These are phyloP conservation scores for Raphidocelis subcapitata DNA, from an alignment of 139 green algal genomes.

Conservation along the genomic window DNA sequence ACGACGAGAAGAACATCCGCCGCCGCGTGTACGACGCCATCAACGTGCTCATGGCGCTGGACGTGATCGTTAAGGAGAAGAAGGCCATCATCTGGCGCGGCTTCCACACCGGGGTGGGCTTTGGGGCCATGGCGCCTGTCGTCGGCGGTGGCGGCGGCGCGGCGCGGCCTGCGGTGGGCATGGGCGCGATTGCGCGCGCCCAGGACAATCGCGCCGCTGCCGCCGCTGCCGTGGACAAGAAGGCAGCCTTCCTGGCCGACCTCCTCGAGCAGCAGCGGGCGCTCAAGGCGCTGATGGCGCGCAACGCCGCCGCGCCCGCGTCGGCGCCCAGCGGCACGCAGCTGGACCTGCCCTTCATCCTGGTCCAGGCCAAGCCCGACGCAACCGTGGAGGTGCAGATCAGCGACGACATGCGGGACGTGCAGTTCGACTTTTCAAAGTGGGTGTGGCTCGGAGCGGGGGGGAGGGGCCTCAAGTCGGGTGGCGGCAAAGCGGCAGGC, in stretches of 20 bases:
- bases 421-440: conserved; percentile 85
- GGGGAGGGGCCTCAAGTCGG: background rate
- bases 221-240: conserved; percentile 41
- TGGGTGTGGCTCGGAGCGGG: conserved; percentile 16
- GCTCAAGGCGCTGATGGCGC: conserved; percentile 64
- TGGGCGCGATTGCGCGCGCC: background rate
- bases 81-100: conserved; percentile 70
- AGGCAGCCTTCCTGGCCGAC: conserved; percentile 62
- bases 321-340: conserved; percentile 38
- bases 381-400: conserved; percentile 89
- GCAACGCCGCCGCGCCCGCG: conserved; percentile 43
- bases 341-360: conserved; percentile 90
- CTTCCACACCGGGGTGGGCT: no score
- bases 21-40: conserved; percentile 97
- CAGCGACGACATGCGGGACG: conserved; percentile 73
- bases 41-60: conserved; percentile 96
- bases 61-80: conserved; percentile 92
- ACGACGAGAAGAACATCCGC: conserved; percentile 93
- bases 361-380: conserved; percentile 76
- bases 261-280: conserved; percentile 67
- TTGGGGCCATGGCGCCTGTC: no score
- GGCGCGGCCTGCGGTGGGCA: no score
- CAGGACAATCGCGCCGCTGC: background rate
- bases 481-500: background rate
- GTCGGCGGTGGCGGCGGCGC: no score